phyloP scores from a whole-genome alignment of 139 green algal genomes.

The Zygnema circumcarinatum region DNA sequence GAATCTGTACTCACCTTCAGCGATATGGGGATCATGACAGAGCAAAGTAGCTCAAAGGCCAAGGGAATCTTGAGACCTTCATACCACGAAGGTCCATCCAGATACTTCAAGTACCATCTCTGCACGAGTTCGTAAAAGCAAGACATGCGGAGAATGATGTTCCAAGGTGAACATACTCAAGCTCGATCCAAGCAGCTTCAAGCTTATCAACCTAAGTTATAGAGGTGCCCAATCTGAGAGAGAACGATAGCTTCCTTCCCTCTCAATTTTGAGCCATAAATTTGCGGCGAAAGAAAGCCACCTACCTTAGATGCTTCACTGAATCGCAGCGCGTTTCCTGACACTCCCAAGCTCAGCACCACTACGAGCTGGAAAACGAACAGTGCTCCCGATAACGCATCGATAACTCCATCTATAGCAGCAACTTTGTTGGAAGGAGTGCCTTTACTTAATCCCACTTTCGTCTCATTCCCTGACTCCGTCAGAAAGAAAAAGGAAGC shows the following conservation, averaged over 20 bases:
- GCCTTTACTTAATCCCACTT: slow-evolving; percentile 54
- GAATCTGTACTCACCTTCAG: slow-evolving; percentile 52
- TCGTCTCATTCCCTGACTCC: slow-evolving; percentile 60
- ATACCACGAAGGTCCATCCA: slow-evolving; percentile 27
- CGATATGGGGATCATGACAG: slow-evolving; percentile 64
- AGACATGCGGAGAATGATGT: too few species aligned
- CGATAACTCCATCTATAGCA: slow-evolving; percentile 37
- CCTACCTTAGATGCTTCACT: slow-evolving; percentile 31
- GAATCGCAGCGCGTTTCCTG: slow-evolving; percentile 32
- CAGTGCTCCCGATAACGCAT: slow-evolving; percentile 27
- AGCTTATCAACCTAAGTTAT: too few species aligned
- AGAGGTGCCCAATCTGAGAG: too few species aligned
- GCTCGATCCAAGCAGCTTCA: too few species aligned
- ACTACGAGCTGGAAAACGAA: slow-evolving; percentile 51
- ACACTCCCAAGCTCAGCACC: slow-evolving; percentile 26
- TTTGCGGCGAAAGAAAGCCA: slow-evolving; percentile 18
- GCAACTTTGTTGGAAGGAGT: slow-evolving; percentile 40
- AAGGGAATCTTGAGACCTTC: slow-evolving; percentile 56
- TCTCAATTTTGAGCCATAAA: not conserved
- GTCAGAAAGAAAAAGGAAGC: too few species aligned
- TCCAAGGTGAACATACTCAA: too few species aligned
- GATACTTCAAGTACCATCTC: slow-evolving; percentile 44
- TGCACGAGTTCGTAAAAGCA: not conserved
- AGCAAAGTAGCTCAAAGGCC: slow-evolving; percentile 57
- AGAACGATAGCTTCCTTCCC: too few species aligned